Percentiles rank a stretch among this genome's conserved stretches.
Conservation (phyloP, 2,329 filamentous ascomycete genomes). For the Verticillium dahliae region DNA sequence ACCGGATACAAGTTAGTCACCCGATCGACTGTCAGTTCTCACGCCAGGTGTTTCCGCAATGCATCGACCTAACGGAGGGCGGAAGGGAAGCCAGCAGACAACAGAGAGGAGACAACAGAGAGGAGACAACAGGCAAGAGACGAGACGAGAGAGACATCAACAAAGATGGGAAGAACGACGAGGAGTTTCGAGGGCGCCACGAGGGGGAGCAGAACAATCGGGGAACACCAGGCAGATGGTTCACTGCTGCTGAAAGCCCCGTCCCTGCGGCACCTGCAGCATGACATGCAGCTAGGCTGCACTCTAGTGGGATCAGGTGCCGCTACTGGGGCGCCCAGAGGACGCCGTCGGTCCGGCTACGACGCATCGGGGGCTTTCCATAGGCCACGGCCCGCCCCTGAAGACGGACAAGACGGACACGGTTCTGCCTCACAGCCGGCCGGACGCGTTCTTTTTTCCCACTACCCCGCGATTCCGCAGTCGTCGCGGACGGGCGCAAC, state of each 20-base stretch:
- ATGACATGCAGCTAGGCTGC: conserved; percentile 9
- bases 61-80: not conserved
- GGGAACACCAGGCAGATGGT: not conserved
- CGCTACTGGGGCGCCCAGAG: not conserved
- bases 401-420: not conserved
- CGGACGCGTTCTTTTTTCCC: not conserved
- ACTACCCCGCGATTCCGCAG: conserved; percentile 4
- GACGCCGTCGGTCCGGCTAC: not conserved
- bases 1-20: not conserved
- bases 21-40: not conserved
- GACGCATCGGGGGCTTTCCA: not conserved
- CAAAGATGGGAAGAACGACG: not conserved
- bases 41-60: not conserved
- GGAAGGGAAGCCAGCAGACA: too few relatives aligned
- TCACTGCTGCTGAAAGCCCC: not conserved
- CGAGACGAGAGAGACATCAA: not conserved
- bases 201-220: not conserved
- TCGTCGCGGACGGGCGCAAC: not conserved
- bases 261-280: conserved; percentile 6
- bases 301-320: not conserved
- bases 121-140: not conserved
- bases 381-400: not conserved
- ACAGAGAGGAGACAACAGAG: not conserved
- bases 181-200: not conserved
- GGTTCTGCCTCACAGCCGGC: not conserved